Conservation (phyloP, 2,329 filamentous ascomycete species). For the Emmonsiellopsis sp. region DNA sequence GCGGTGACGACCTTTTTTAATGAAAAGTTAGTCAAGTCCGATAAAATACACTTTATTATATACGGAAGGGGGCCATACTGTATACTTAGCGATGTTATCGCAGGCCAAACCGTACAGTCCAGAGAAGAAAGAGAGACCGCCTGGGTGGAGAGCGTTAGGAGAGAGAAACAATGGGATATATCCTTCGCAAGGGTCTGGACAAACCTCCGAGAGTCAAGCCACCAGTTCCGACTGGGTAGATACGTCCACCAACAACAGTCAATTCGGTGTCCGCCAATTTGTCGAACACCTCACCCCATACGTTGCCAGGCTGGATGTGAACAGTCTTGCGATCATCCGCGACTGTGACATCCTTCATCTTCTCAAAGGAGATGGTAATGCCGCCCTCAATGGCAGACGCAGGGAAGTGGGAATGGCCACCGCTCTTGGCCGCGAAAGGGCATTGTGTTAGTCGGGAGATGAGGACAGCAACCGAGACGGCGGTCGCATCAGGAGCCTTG, state of each 20-base stretch:
- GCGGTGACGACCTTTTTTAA: slow-evolving; percentile 29
- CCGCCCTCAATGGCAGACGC: slow-evolving; percentile 34
- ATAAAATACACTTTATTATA: background rate
- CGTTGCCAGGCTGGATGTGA: slow-evolving; percentile 10
- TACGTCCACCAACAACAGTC: slow-evolving; percentile 12
- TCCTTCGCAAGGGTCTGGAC: too few relatives aligned
- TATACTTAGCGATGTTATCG: slow-evolving; percentile 39
- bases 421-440: slow-evolving; percentile 25
- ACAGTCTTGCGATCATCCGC: slow-evolving; percentile 9
- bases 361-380: slow-evolving; percentile 2
- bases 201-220: slow-evolving; percentile 8
- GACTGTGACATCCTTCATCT: slow-evolving; percentile 9
- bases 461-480: background rate
- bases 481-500: too few relatives aligned
- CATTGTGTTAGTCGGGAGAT: background rate
- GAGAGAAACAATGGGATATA: too few relatives aligned
- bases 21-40: background rate
- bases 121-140: slow-evolving; percentile 41
- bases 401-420: slow-evolving; percentile 27
- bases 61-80: slow-evolving; percentile 28
- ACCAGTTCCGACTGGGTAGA: slow-evolving; percentile 11
- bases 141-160: background rate
- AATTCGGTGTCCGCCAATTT: slow-evolving; percentile 7
- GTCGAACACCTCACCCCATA: slow-evolving; percentile 11
- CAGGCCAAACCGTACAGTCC: slow-evolving; percentile 39